Conservation (phyloP, 495 filamentous ascomycete species). For the Xylaria venustula region DNA sequence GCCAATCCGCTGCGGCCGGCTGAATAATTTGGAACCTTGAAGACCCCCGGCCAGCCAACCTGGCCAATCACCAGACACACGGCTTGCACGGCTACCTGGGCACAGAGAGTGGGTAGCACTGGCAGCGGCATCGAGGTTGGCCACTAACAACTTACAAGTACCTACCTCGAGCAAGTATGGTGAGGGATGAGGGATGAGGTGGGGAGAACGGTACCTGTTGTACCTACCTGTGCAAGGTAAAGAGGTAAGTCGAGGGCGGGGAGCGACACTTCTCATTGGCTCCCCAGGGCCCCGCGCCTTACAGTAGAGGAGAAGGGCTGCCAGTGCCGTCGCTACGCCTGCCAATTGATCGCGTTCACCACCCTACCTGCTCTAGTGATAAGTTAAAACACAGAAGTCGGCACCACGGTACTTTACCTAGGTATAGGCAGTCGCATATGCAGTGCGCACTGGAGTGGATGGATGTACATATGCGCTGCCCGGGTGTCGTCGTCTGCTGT, state of each 20-base stretch:
- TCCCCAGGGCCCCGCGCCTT: not conserved
- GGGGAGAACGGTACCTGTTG: not conserved
- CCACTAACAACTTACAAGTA: too few species aligned
- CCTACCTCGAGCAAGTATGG: too few species aligned
- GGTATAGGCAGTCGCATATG: too few species aligned
- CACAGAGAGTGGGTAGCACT: slow-evolving; percentile 3
- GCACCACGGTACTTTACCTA: too few species aligned
- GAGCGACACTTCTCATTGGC: not conserved
- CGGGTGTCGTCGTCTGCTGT: not conserved
- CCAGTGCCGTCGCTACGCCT: not conserved
- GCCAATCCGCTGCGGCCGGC: slow-evolving; percentile 16
- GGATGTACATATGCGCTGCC: not conserved
- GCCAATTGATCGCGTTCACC: not conserved
- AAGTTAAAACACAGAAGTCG: too few species aligned
- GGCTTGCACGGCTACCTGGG: slow-evolving; percentile 8
- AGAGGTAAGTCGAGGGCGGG: not conserved
- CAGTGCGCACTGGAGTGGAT: too few species aligned
- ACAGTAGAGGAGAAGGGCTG: not conserved
- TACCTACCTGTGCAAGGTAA: too few species aligned
- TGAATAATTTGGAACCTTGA: slow-evolving; percentile 15
- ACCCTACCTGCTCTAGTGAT: not conserved
- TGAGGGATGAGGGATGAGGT: too few species aligned
- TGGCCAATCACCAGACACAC: slow-evolving; percentile 4
- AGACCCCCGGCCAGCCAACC: not conserved
- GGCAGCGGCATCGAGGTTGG: too few species aligned